phyloP scores from a whole-genome alignment of 306 rosid species.

The Alnus glutinosa region DNA sequence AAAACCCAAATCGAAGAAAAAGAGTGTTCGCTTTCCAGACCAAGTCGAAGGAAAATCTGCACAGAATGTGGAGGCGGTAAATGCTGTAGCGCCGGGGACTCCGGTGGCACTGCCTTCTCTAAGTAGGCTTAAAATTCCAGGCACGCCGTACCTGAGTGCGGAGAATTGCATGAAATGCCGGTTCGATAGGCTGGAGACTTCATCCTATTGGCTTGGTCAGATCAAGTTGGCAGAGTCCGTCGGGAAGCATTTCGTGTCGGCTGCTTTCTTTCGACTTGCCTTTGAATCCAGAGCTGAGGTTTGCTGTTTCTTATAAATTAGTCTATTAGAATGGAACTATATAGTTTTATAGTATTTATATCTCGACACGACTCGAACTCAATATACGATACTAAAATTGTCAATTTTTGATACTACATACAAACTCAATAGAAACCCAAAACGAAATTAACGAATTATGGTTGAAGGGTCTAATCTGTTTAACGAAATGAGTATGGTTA shows the following conservation, averaged over 20 bases:
- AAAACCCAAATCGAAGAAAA: conserved; percentile 22
- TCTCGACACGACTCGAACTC: no score
- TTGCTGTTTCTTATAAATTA: neutral
- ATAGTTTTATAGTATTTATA: no score
- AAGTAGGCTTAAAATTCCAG: conserved; percentile 4
- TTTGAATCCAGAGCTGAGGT: conserved; percentile 32
- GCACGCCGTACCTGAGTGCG: conserved; percentile 31
- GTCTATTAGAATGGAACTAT: no score
- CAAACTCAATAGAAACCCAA: no score
- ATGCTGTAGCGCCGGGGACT: conserved; percentile 18
- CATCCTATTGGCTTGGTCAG: conserved; percentile 34
- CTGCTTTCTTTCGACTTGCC: conserved; percentile 37
- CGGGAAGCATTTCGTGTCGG: conserved; percentile 35
- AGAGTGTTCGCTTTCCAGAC: neutral
- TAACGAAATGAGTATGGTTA: no score
- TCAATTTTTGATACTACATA: no score
- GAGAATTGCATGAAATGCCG: conserved; percentile 36
- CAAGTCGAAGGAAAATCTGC: neutral
- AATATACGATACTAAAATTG: no score
- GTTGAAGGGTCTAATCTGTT: no score
- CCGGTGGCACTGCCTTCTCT: conserved; percentile 13
- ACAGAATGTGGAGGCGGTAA: neutral
- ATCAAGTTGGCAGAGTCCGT: conserved; percentile 34
- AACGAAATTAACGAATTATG: no score
- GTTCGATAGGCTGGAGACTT: conserved; percentile 30